These are phyloP conservation scores for Allantophomopsis lycopodina DNA, from an alignment of 2,329 filamentous ascomycete species.

Conservation along the genomic window DNA sequence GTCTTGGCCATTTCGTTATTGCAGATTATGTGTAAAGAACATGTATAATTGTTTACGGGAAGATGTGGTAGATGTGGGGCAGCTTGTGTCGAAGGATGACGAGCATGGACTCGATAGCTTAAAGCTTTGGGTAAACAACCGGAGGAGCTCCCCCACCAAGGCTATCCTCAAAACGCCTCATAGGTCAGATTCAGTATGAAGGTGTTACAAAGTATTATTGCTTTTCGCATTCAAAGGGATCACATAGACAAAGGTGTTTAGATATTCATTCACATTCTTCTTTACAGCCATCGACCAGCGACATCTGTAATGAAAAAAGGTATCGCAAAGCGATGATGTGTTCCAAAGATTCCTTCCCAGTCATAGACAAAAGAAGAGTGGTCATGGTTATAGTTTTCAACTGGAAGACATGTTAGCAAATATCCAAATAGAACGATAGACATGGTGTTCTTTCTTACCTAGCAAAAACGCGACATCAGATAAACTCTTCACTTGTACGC, in stretches of 20 bases:
- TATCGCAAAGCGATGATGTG: constrained; percentile 21
- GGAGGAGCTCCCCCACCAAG: too few relatives aligned
- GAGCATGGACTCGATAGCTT: too few relatives aligned
- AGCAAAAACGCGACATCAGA: constrained; percentile 83
- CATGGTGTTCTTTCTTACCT: constrained; percentile 23
- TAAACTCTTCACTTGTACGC: constrained; percentile 73
- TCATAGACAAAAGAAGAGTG: constrained; percentile 56
- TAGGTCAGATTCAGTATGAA: too few relatives aligned
- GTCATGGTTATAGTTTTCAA: constrained; percentile 43
- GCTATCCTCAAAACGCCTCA: too few relatives aligned
- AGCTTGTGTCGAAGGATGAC: too few relatives aligned
- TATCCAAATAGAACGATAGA: not conserved
- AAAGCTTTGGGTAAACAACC: too few relatives aligned
- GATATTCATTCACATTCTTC: constrained; percentile 24
- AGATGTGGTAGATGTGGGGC: too few relatives aligned
- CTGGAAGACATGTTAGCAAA: constrained; percentile 56
- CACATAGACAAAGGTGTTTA: too few relatives aligned
- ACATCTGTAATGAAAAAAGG: constrained; percentile 36
- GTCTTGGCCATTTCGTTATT: constrained; percentile 24
- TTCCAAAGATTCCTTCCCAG: constrained; percentile 73
- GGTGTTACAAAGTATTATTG: too few relatives aligned
- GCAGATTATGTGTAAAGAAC: too few relatives aligned
- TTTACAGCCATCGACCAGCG: constrained; percentile 30
- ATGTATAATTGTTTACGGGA: too few relatives aligned
- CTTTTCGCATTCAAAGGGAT: too few relatives aligned